Percentiles rank a stretch among this genome's conserved stretches.
Conservation (phyloP, 495 filamentous ascomycete genomes). For the Trichoderma asperelloides region DNA sequence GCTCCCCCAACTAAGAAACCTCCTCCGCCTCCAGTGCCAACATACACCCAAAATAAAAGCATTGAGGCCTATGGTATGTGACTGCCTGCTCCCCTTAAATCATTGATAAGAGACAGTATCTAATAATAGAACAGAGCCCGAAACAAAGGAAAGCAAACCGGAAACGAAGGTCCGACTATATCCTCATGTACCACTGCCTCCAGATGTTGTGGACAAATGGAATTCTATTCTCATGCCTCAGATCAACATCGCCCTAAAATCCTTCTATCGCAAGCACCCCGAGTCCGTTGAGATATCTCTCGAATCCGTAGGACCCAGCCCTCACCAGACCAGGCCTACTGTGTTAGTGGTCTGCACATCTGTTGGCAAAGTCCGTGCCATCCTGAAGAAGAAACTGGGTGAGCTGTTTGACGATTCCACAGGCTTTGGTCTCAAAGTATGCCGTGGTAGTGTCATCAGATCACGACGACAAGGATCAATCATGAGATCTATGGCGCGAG, state of each 20-base stretch:
- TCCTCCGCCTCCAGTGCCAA: not conserved
- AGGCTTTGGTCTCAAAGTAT: constrained; percentile 48
- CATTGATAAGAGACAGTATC: not conserved
- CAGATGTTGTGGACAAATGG: constrained; percentile 60
- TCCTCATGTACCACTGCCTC: constrained; percentile 43
- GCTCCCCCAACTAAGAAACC: not conserved
- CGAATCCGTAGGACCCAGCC: constrained; percentile 62
- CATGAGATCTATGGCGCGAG: constrained; percentile 28
- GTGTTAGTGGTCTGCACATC: constrained; percentile 69
- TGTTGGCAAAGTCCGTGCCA: constrained; percentile 59
- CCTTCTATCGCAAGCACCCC: constrained; percentile 54
- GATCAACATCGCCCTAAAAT: constrained; percentile 49
- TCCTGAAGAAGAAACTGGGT: constrained; percentile 59
- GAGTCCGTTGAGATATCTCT: constrained; percentile 69
- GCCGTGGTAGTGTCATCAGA: constrained; percentile 59
- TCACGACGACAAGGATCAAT: constrained; percentile 44
- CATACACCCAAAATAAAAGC: not conserved
- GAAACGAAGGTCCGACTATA: constrained; percentile 39
- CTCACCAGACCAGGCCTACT: constrained; percentile 58
- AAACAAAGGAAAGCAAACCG: constrained; percentile 17
- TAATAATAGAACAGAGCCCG: not conserved
- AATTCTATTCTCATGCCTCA: constrained; percentile 62
- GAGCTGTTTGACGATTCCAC: constrained; percentile 50
- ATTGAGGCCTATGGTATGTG: not conserved
- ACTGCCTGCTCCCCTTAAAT: not conserved